Evolutionary conservation across 2,329 filamentous ascomycete genomes (phyloP), one percentile per base, ranked within the genome.

Genomic region (Cladophialophora bantiana): DNA sequence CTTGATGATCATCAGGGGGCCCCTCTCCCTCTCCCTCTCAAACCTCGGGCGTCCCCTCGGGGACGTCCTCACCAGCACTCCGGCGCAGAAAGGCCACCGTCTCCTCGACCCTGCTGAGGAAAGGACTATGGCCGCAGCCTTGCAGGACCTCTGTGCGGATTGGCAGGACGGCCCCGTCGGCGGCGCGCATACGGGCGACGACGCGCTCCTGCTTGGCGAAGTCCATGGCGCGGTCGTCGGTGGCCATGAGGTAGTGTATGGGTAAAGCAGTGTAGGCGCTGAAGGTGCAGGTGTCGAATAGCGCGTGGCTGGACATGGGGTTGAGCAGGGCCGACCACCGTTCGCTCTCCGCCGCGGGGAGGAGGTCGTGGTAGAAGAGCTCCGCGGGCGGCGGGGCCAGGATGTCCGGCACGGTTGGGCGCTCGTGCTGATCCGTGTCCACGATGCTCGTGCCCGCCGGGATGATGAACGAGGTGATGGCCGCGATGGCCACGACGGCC

Each of bases 71-170:
- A 10, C 66, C 66, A 3, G 66, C 66, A 53, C 48, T 65, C 34
- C 62, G 35, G n/a, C 66, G 57, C 10, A 68, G 5, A 35, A 68
- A 68, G 26, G 42, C 66, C n/a, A 32, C 57, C 40, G 66, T 68
- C 54, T 64, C 61, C 5, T 59, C 35, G n/a, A 65, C 45, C 10
- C 53, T 34, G 26, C 55, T 62, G 32, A 68, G 15, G 31, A 62
- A 68, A 31, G 66, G 66, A 40, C 35, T 48, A 40, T 68, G 66
- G 13, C 59, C 45, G 18, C 10, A 26, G 7, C 50, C 66, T 7
- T 45, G 36, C n/a, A 68, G 12, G 40, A 53, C 34, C 54, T 68
- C 66, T 9, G 62, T 59, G 34, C 62, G 45, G 26, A 26, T 26
- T 26, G 26, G 26, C 26, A 26, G 3, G 26, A 26, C 12, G 62